Percentiles rank a stretch among this genome's conserved stretches.
Conservation (phyloP, 805 yeast genomes). For the Pichia cephalocereana region DNA sequence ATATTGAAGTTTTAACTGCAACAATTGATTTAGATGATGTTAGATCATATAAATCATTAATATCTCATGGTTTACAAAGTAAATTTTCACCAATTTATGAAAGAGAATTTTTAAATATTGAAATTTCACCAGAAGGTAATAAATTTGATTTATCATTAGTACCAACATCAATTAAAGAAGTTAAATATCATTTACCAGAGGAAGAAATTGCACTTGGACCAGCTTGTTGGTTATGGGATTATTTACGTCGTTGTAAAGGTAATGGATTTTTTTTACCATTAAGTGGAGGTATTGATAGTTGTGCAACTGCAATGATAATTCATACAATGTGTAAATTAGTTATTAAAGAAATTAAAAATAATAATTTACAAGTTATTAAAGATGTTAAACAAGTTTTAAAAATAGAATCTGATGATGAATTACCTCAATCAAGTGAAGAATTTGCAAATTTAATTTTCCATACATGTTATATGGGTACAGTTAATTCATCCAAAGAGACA, state of each 20-base stretch:
- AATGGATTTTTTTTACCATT: slow-evolving; percentile 90
- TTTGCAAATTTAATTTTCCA: slow-evolving; percentile 71
- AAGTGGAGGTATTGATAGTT: slow-evolving; percentile 96
- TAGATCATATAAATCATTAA: slow-evolving; percentile 62
- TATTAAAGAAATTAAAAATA: slow-evolving; percentile 54
- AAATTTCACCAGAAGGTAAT: slow-evolving; percentile 50
- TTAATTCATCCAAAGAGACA: slow-evolving; percentile 84
- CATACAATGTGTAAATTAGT: slow-evolving; percentile 91
- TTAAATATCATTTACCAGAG: slow-evolving; percentile 72
- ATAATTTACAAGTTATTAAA: slow-evolving; percentile 62
- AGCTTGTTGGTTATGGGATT: slow-evolving; percentile 99
- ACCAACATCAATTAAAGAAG: slow-evolving; percentile 45
- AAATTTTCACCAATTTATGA: slow-evolving; percentile 35
- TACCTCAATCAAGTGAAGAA: slow-evolving; percentile 68
- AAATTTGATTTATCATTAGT: slow-evolving; percentile 51
- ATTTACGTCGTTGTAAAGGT: slow-evolving; percentile 79
- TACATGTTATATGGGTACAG: slow-evolving; percentile 93
- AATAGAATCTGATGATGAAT: slow-evolving; percentile 26
- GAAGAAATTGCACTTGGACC: slow-evolving; percentile 98
- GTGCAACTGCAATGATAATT: slow-evolving; percentile 94
- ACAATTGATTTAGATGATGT: slow-evolving; percentile 92
- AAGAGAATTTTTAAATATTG: slow-evolving; percentile 52
- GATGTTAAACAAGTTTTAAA: slow-evolving; percentile 70
- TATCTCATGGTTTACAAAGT: slow-evolving; percentile 72
- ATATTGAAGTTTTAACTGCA: slow-evolving; percentile 93